phyloP scores from a whole-genome alignment of 2,329 filamentous ascomycete genomes.

The Aspergillus transmontanensis region DNA sequence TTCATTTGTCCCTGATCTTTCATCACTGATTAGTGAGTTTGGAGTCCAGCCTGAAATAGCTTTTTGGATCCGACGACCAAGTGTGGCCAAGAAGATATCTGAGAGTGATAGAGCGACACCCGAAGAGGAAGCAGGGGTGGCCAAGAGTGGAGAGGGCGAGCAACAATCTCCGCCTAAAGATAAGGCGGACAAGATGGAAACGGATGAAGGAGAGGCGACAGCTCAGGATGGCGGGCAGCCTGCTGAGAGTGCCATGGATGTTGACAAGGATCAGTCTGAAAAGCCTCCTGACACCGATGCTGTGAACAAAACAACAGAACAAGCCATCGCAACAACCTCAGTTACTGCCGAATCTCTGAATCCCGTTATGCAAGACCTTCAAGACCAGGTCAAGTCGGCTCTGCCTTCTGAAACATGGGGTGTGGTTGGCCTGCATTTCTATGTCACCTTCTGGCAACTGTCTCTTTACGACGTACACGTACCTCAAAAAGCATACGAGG shows the following conservation, averaged over 20 bases:
- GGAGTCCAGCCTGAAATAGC: conserved; percentile 79
- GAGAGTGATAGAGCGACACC: conserved; percentile 40
- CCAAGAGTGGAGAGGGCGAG: conserved; percentile 22
- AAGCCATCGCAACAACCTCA: conserved; percentile 27
- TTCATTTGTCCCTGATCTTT: conserved; percentile 71
- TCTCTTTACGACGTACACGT: conserved; percentile 79
- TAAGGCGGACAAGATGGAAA: conserved; percentile 36
- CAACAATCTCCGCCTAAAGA: conserved; percentile 22
- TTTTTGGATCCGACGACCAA: conserved; percentile 78
- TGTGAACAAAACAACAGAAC: conserved; percentile 13
- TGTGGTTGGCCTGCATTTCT: conserved; percentile 77
- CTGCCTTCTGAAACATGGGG: conserved; percentile 67
- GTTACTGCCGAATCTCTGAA: conserved; percentile 55
- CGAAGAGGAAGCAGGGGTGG: conserved; percentile 26
- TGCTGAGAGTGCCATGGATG: conserved; percentile 35
- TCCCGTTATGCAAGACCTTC: conserved; percentile 72
- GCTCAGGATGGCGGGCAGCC: conserved; percentile 21
- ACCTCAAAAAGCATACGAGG: conserved; percentile 74
- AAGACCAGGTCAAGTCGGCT: conserved; percentile 65
- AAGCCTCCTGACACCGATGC: conserved; percentile 16
- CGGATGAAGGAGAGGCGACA: conserved; percentile 27
- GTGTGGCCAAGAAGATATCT: conserved; percentile 67
- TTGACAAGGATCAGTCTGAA: conserved; percentile 33
- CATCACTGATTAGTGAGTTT: conserved; percentile 73
- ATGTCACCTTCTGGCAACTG: conserved; percentile 89